phyloP scores from a whole-genome alignment of 306 rosid genomes.

The Pachyrhizus erosus region DNA sequence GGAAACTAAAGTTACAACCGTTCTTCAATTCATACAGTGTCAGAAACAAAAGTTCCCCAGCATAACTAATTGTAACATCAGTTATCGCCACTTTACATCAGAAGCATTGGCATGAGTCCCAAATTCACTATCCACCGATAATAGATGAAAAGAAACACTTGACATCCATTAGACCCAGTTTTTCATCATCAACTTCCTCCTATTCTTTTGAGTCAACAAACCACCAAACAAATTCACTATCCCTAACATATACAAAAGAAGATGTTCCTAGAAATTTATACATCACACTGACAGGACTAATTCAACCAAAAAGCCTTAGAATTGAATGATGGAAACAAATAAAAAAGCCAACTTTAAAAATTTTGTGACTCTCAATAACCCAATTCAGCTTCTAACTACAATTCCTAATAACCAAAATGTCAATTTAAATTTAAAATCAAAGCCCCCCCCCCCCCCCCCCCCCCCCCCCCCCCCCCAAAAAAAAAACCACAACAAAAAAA shows the following conservation, averaged over 20 bases:
- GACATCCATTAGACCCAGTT: neutral
- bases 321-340: slow-evolving; percentile 10
- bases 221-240: neutral
- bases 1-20: neutral
- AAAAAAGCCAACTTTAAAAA: neutral
- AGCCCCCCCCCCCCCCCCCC: too few relatives aligned
- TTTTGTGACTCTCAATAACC: neutral
- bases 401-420: too few relatives aligned
- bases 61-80: neutral
- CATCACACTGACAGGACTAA: neutral
- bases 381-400: slow-evolving; percentile 21
- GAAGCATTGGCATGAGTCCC: neutral
- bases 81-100: neutral
- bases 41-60: neutral
- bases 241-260: neutral
- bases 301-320: slow-evolving; percentile 3
- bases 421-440: too few relatives aligned
- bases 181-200: neutral
- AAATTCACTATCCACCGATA: neutral
- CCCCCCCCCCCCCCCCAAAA: too few relatives aligned
- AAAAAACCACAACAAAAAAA: too few relatives aligned
- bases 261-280: neutral
- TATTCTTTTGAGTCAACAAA: neutral
- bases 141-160: neutral
- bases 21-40: neutral